Evolutionary conservation across 768 basidiomycete genomes (phyloP).

Genomic region (Psilocybe cubensis): DNA sequence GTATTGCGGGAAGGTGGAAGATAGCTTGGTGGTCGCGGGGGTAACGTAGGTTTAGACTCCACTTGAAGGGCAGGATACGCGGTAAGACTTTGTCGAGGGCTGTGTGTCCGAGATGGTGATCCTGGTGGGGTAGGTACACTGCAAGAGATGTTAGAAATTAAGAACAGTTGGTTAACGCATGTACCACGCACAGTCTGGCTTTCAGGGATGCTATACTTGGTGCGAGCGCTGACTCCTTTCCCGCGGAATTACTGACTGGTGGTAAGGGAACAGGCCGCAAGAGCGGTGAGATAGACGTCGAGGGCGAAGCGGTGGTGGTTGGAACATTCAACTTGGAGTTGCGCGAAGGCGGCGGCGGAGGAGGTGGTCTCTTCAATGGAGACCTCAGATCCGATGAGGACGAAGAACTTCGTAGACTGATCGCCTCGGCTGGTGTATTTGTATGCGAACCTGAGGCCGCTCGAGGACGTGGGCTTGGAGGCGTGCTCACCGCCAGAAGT

Average conservation of each 20-base stretch:
- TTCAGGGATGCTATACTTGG: constrained; percentile 21
- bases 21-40: constrained; percentile 13
- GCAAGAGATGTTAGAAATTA: constrained; percentile 1
- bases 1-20: constrained; percentile 8
- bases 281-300: constrained; percentile 53
- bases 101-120: constrained; percentile 12
- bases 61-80: constrained; percentile 10
- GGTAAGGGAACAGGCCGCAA: constrained; percentile 54
- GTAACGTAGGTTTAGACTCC: constrained; percentile 28
- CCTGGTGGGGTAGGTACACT: constrained; percentile 16
- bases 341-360: constrained; percentile 60
- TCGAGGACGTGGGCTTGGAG: constrained; percentile 44
- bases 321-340: constrained; percentile 37
- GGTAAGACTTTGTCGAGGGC: constrained; percentile 19
- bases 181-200: constrained; percentile 28
- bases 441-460: constrained; percentile 37
- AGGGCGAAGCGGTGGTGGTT: constrained; percentile 38
- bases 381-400: constrained; percentile 59
- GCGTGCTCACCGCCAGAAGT: constrained; percentile 29
- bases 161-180: background rate
- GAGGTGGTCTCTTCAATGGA: constrained; percentile 51
- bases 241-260: constrained; percentile 9
- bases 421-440: constrained; percentile 23
- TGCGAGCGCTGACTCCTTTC: constrained; percentile 13
- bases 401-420: constrained; percentile 46